A percentile compares a stretch with the other conserved stretches of the same genome.
Evolutionary conservation across 2,329 filamentous ascomycete species (phyloP).

Genomic region (Endoconidiophora polonica): DNA sequence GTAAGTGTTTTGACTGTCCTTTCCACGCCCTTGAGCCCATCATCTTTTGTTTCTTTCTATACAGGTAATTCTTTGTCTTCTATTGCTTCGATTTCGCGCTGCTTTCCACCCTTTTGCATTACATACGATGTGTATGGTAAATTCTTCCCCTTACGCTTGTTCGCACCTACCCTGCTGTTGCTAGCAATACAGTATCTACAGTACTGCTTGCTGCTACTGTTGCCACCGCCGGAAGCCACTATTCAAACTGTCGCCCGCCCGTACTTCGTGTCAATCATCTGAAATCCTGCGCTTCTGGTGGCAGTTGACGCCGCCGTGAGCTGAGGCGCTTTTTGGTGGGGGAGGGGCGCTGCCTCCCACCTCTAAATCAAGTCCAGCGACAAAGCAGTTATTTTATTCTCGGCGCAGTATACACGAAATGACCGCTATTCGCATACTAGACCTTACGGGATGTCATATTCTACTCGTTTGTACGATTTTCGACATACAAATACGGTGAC

Average conservation of each 20-base stretch:
- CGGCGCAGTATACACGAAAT: neutral
- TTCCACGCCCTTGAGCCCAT: slow-evolving; percentile 2
- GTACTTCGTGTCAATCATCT: neutral
- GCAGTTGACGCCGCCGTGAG: neutral
- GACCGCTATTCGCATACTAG: neutral
- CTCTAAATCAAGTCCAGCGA: neutral
- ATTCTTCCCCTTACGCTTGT: neutral
- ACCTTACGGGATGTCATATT: neutral
- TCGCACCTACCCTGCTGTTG: neutral
- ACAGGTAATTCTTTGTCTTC: slow-evolving; percentile 2
- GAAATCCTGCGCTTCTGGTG: neutral
- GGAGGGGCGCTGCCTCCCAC: neutral
- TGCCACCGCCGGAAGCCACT: neutral
- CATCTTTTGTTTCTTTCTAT: neutral
- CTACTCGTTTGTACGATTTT: neutral
- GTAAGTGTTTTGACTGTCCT: slow-evolving; percentile 6
- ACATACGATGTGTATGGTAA: neutral
- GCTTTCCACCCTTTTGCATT: neutral
- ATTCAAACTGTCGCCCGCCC: neutral
- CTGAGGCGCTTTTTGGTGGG: neutral
- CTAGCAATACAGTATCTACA: neutral
- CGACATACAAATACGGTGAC: neutral
- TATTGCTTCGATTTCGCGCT: neutral
- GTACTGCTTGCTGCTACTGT: neutral
- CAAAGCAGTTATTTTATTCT: neutral